Evolutionary conservation across 2,329 filamentous ascomycete species (phyloP), one percentile per base, ranked within the genome.

Genomic region (Tolypocladium nubicola): DNA sequence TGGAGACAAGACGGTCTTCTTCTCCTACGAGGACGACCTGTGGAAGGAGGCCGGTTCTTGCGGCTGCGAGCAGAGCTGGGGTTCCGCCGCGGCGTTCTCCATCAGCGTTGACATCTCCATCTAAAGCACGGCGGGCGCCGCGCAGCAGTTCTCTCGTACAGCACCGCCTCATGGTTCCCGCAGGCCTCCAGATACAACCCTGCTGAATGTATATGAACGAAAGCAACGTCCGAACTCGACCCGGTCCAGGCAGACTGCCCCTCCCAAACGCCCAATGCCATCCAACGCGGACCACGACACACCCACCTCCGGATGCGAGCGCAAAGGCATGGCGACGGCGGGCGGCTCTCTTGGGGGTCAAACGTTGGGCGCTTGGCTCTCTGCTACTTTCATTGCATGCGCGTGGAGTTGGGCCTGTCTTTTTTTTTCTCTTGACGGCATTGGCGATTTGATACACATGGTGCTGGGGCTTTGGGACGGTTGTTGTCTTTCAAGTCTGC

Each of bases 1-100:
- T 58, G 90, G 90, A 67, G 74, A 79, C 67, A 81, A 85, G 74
- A 82, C 84, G 49, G 85, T 90, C 71, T 86, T 96, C 77, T 95
- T 97, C 84, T 89, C 85, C 64, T 90, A 81, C 75, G 78, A 82
- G 66, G 78, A 95, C 67, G 92, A 97, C 71, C 62, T 73, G 64
- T 97, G 92, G 92, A 97, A 97, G 85, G 67, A 75, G 45, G 74
- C 81, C 37, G 88, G 87, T 64, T 71, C 74, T 39, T 89, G 85
- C 73, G 75, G 75, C 60, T 90, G 91, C 66, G 92, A 97, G 85
- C 84, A 86, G 75, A 79, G 80, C 79, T 97, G 90, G 83, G 90
- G 91, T 61, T 85, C 66, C n/a, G 57, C 56, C 16, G 33, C 55
- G 13, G 33, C 50, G 19, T 66, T 66, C n/a, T 35, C 19, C 33